phyloP scores from a whole-genome alignment of 2,329 filamentous ascomycete species.

The Aspergillus fijiensis region DNA sequence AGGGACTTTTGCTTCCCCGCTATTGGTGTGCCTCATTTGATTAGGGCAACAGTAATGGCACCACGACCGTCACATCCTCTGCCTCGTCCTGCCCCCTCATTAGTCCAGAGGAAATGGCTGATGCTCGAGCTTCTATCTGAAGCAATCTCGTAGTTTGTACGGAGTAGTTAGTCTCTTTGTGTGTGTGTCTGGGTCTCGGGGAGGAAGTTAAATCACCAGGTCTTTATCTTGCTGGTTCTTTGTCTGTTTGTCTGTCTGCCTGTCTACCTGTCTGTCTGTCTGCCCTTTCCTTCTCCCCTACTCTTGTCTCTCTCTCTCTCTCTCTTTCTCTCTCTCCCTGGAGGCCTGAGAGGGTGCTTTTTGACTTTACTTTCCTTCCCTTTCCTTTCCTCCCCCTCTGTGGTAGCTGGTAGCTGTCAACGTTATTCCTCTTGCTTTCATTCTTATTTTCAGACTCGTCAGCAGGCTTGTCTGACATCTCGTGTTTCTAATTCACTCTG shows the following conservation, averaged over 20 bases:
- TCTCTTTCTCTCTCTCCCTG: slow-evolving; percentile 3
- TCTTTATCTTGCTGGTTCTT: neutral
- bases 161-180: neutral
- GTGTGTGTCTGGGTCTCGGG: neutral
- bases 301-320: neutral
- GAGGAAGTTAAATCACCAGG: neutral
- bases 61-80: neutral
- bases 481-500: slow-evolving; percentile 1
- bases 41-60: slow-evolving; percentile 12
- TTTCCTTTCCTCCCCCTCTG: neutral
- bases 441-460: neutral
- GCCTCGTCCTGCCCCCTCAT: neutral
- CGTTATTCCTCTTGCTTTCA: no score
- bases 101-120: neutral
- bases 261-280: neutral
- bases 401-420: neutral
- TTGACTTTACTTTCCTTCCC: neutral
- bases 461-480: neutral
- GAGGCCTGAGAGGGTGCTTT: neutral
- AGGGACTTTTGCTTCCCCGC: neutral
- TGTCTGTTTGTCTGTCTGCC: neutral
- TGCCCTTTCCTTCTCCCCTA: neutral
- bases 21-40: neutral
- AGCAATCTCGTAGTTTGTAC: neutral
- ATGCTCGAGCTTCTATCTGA: neutral